phyloP scores from a whole-genome alignment of 169 alveolate species.

The Plasmodium malariae region DNA sequence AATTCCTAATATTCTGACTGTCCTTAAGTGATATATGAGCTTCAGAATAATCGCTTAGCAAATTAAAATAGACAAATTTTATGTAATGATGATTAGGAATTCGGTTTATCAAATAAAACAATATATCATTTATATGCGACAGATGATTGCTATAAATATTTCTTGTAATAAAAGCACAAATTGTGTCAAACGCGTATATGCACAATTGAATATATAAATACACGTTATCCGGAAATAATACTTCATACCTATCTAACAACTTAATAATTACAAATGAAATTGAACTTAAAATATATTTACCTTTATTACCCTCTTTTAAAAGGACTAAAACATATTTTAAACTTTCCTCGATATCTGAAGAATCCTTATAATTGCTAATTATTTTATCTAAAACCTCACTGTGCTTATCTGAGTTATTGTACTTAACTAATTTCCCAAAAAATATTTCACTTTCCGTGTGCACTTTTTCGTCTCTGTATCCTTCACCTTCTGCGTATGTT shows the following conservation, averaged over 20 bases:
- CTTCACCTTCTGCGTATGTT: too few species aligned
- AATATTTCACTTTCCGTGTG: conserved; percentile 45
- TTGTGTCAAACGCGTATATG: background rate
- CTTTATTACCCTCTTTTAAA: background rate
- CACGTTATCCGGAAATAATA: conserved; percentile 6
- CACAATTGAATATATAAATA: conserved; percentile 26
- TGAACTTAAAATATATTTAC: conserved; percentile 9
- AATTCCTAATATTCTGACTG: conserved; percentile 34
- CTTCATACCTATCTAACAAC: conserved; percentile 43
- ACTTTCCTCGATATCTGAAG: conserved; percentile 20
- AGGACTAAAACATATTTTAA: conserved; percentile 9
- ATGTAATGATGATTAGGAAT: conserved; percentile 42
- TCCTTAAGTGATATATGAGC: conserved; percentile 2
- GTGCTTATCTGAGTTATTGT: conserved; percentile 40
- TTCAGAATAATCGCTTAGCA: conserved; percentile 34
- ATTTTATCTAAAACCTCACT: conserved; percentile 48
- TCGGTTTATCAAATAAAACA: conserved; percentile 39
- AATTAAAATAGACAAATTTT: conserved; percentile 10
- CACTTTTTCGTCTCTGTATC: too few species aligned
- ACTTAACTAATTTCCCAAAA: conserved; percentile 29
- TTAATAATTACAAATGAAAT: conserved; percentile 51
- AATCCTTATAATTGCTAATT: conserved; percentile 22
- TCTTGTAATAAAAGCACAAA: conserved; percentile 32
- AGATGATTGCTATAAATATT: conserved; percentile 6
- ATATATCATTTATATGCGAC: conserved; percentile 28